These are phyloP conservation scores for Citrus inodora DNA, from an alignment of 345 rosid genomes.

Conservation along the genomic window DNA sequence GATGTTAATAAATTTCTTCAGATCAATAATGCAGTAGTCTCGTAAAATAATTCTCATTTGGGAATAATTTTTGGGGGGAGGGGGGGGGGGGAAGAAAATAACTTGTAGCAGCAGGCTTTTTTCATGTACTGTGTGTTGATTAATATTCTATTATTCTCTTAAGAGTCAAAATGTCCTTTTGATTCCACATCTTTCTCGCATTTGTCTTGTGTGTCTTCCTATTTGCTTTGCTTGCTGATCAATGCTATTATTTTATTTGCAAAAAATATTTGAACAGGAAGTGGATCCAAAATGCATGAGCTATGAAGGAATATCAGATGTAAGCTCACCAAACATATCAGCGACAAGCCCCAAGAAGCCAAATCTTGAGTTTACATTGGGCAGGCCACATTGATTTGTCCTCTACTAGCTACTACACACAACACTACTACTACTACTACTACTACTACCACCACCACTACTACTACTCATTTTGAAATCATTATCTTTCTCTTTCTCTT, in stretches of 20 bases:
- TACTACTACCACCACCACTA: neutral
- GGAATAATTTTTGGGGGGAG: neutral
- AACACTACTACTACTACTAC: neutral
- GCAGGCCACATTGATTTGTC: constrained; percentile 60
- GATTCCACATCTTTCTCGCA: constrained; percentile 23
- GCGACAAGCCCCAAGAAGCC: constrained; percentile 84
- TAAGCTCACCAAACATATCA: constrained; percentile 68
- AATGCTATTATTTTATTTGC: too few relatives aligned
- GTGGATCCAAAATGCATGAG: constrained; percentile 64
- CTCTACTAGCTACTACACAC: constrained; percentile 2
- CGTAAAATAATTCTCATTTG: neutral
- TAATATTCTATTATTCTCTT: constrained; percentile 41
- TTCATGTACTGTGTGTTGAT: constrained; percentile 15
- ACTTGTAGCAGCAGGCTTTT: constrained; percentile 30
- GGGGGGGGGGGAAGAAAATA: neutral
- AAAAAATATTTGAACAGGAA: constrained; percentile 39
- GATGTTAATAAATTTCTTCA: constrained; percentile 17
- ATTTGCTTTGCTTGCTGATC: constrained; percentile 1
- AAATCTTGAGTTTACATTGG: constrained; percentile 93
- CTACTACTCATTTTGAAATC: constrained; percentile 42
- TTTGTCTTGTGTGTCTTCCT: constrained; percentile 15
- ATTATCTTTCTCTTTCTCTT: constrained; percentile 21
- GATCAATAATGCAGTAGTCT: constrained; percentile 11
- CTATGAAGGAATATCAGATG: constrained; percentile 77
- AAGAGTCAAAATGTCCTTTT: constrained; percentile 41